Evolutionary conservation across 495 filamentous ascomycete species (phyloP), one percentile per base, ranked within the genome.

Genomic region (Neurospora pannonica): DNA sequence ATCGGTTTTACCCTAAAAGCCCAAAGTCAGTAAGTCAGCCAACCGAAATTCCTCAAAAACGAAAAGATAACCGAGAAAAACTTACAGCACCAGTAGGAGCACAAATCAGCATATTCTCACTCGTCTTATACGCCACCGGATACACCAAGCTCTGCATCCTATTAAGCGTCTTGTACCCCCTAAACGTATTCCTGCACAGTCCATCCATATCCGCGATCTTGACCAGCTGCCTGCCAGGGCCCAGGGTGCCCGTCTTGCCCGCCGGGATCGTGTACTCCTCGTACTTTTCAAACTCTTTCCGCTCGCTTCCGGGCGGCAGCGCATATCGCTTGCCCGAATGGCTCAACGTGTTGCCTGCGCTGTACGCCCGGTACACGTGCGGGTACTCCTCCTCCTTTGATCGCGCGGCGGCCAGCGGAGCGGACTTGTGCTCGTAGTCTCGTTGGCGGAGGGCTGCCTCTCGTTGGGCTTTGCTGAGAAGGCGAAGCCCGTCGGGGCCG

Each of bases 91-190:
- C 96, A 75, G 96, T 99, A 2, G 96, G 96, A 15, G 96, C 96
- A 83, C 96, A 99, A 72, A 99, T 96, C 39, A 99, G 87, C 95
- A 99, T 97, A 79, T 99, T 99, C 82, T 98, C 96, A 79, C 88
- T 97, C 7, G 93, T 97, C 79, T 92, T 92, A 83, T 99, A 99
- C 3, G 95, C 96, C 4, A 99, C 94, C 4, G 95, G 94, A 80
- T 97, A 97, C 5, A 98, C 92, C 70, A 99, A 82, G 77, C 94
- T 98, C 83, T 99, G 96, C 96, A 99, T 99, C 31, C 96, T 90
- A 78, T 99, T 99, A 70, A 99, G 85, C 1, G 91, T 81, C 82
- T 94, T 95, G 83, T 99, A 99, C 0, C 94, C 95, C 77, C 91
- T 93, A 83, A 99, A 99, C 1, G 97, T 98, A n/a, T 88, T 88